Evolutionary conservation across 768 basidiomycete genomes (phyloP).

Genomic region (Hygrophorus russula): DNA sequence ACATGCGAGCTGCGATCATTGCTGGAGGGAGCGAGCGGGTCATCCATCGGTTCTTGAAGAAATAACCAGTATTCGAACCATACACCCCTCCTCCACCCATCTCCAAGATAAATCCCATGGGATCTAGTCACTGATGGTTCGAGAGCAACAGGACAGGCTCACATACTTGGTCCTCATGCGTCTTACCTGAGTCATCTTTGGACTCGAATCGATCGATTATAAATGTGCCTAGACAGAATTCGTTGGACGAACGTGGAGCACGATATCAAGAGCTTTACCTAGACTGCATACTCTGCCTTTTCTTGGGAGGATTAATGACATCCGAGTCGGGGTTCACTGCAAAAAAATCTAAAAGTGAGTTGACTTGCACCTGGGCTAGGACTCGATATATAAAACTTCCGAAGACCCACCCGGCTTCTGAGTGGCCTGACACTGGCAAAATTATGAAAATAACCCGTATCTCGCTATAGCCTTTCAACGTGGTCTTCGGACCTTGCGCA

Average conservation of each 20-base stretch:
- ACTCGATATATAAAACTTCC: too few species aligned
- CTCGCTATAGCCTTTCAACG: too few species aligned
- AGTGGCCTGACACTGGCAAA: too few species aligned
- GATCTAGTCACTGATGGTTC: neutral
- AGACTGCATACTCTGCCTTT: too few species aligned
- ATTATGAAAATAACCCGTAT: too few species aligned
- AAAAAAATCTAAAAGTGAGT: too few species aligned
- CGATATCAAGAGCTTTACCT: too few species aligned
- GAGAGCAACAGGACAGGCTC: neutral
- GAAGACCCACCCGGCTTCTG: too few species aligned
- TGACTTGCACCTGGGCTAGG: too few species aligned
- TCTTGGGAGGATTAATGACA: too few species aligned
- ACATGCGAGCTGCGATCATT: neutral
- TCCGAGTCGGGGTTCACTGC: too few species aligned
- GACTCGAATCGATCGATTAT: neutral
- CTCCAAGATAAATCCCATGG: neutral
- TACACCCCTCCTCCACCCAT: neutral
- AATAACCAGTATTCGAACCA: neutral
- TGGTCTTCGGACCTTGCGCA: too few species aligned
- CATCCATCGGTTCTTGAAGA: neutral
- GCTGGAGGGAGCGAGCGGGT: neutral
- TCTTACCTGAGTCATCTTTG: neutral
- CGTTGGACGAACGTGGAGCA: neutral
- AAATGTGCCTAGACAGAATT: neutral
- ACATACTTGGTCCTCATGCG: neutral